Conservation (phyloP, 2,329 filamentous ascomycete species). For the Byssothecium circinans region DNA sequence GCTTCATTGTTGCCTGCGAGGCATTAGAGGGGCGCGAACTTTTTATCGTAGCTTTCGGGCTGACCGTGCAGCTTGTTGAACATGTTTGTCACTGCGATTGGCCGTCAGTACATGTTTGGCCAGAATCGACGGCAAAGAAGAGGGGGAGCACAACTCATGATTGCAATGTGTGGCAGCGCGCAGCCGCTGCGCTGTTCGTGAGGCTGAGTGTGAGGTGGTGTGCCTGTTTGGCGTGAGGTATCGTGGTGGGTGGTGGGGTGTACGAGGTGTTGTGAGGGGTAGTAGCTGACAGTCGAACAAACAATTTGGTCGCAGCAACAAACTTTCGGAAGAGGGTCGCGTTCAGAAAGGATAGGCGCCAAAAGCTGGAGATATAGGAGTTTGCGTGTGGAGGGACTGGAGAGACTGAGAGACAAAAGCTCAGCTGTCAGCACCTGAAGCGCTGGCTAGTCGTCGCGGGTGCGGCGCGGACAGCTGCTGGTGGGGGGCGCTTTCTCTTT, state of each 20-base stretch:
- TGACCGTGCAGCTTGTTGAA: conserved; percentile 95
- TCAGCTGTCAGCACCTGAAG: conserved; percentile 1
- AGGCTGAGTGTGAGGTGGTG: conserved; percentile 34
- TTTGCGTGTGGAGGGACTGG: not conserved
- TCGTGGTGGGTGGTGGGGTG: conserved; percentile 19
- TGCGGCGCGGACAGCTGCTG: not conserved
- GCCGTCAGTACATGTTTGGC: conserved; percentile 18
- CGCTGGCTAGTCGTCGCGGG: conserved; percentile 1
- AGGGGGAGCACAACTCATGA: conserved; percentile 39
- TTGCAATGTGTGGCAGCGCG: conserved; percentile 29
- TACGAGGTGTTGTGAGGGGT: conserved; percentile 27
- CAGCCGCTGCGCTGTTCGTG: conserved; percentile 29
- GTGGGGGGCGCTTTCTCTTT: conserved; percentile 4
- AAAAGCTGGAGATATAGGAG: not conserved
- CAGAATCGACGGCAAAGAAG: conserved; percentile 2
- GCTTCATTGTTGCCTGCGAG: conserved; percentile 20
- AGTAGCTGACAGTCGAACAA: conserved; percentile 22
- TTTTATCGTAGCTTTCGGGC: conserved; percentile 98
- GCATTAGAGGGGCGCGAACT: conserved; percentile 59
- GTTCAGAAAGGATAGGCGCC: not conserved
- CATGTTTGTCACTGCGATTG: conserved; percentile 74
- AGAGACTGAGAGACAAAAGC: conserved; percentile 1
- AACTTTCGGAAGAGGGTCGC: not conserved
- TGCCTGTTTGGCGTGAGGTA: conserved; percentile 33
- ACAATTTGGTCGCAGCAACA: conserved; percentile 9